phyloP scores from a whole-genome alignment of 1,284 basidiomycete genomes.

The Fomitopsis schrenkii region DNA sequence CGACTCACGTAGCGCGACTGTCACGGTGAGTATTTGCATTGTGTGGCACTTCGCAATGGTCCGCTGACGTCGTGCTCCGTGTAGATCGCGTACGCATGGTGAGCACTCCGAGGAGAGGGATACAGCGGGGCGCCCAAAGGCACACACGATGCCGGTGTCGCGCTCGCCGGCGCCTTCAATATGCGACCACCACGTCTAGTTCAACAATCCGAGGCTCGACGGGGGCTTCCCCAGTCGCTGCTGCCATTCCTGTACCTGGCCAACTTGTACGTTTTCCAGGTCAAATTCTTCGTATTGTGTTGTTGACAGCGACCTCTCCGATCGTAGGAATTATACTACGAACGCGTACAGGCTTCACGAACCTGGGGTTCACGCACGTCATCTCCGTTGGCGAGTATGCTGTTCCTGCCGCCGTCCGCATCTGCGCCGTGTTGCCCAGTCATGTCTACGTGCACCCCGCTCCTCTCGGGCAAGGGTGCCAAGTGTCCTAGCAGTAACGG shows the following conservation, averaged over 20 bases:
- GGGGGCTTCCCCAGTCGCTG: constrained; percentile 93
- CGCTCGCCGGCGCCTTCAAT: constrained; percentile 61
- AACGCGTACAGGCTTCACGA: constrained; percentile 96
- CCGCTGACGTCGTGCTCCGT: neutral
- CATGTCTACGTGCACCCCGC: constrained; percentile 32
- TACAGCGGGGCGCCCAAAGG: constrained; percentile 48
- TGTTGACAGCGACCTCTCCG: neutral
- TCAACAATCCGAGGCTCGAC: constrained; percentile 89
- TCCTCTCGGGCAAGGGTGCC: constrained; percentile 37
- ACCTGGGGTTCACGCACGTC: constrained; percentile 93
- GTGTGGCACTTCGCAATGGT: neutral
- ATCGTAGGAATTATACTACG: constrained; percentile 78
- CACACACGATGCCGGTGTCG: constrained; percentile 63
- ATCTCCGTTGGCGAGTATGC: constrained; percentile 95
- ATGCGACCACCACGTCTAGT: constrained; percentile 82
- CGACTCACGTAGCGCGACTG: constrained; percentile 89
- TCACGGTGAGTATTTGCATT: constrained; percentile 57
- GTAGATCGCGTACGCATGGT: constrained; percentile 76
- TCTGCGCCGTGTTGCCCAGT: constrained; percentile 10
- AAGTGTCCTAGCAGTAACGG: no score
- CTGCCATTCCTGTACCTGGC: constrained; percentile 94
- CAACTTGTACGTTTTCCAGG: constrained; percentile 67
- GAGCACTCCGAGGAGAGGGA: constrained; percentile 1
- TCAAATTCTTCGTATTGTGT: neutral
- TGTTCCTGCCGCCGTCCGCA: constrained; percentile 54